Evolutionary conservation across 306 rosid species (phyloP).

Genomic region (Abrus precatorius): DNA sequence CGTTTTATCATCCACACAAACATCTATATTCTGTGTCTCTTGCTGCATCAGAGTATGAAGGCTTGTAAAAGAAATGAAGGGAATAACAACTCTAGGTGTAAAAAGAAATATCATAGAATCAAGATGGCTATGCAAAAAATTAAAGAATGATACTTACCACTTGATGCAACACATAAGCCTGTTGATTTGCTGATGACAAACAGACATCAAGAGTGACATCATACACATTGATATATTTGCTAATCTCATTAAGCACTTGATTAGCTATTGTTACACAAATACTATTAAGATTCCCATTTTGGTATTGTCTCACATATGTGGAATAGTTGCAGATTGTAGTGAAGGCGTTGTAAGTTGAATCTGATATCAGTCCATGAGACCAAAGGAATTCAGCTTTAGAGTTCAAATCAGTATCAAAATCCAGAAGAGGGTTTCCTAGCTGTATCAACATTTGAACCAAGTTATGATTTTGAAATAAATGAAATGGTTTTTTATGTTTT

Average conservation of each 20-base stretch:
- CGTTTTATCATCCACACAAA: constrained; percentile 68
- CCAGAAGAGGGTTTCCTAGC: constrained; percentile 79
- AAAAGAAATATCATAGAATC: background rate
- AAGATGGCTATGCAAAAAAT: background rate
- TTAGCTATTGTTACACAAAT: constrained; percentile 42
- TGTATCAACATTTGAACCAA: constrained; percentile 33
- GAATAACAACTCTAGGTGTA: background rate
- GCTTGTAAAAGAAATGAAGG: background rate
- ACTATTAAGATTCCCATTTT: constrained; percentile 15
- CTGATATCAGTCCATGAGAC: constrained; percentile 73
- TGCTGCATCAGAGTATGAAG: constrained; percentile 41
- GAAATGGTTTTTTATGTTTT: background rate
- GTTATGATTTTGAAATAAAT: background rate
- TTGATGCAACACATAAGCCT: constrained; percentile 53
- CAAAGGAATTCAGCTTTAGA: constrained; percentile 60
- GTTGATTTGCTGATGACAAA: constrained; percentile 51
- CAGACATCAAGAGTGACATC: constrained; percentile 72
- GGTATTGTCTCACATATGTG: constrained; percentile 48
- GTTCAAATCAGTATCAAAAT: constrained; percentile 63
- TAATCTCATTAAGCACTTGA: constrained; percentile 39
- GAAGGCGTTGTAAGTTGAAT: constrained; percentile 47
- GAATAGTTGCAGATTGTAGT: constrained; percentile 63
- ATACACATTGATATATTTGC: constrained; percentile 39
- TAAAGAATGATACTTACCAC: constrained; percentile 41
- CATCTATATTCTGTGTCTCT: constrained; percentile 60